These are phyloP conservation scores for Paxillus rubicundulus DNA, from an alignment of 768 basidiomycete species.

Conservation along the genomic window DNA sequence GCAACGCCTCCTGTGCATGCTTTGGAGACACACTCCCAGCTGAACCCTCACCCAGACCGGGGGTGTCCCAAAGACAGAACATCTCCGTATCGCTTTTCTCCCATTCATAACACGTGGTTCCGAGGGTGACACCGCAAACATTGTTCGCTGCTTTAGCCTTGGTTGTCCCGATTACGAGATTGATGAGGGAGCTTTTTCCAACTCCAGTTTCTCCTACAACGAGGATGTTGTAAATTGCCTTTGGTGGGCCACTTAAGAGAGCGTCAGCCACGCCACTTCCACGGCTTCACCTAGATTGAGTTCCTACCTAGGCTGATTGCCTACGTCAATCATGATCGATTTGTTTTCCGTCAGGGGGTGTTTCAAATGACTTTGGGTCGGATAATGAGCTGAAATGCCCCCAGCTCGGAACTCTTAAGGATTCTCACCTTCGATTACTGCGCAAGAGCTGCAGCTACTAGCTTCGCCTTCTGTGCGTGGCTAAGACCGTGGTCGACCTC, in stretches of 20 bases:
- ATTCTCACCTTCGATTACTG: no score
- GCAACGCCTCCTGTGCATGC: constrained; percentile 1
- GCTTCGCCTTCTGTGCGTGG: no score
- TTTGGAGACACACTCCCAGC: constrained; percentile 1
- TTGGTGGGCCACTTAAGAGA: background rate
- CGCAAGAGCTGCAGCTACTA: no score
- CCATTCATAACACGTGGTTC: background rate
- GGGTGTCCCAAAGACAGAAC: constrained; percentile 20
- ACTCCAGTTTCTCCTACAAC: constrained; percentile 10
- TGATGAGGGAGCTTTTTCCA: constrained; percentile 13
- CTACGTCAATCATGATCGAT: no score
- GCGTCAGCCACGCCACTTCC: background rate
- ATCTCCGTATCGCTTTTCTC: background rate
- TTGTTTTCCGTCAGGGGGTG: no score
- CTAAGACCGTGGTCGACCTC: background rate
- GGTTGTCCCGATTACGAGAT: constrained; percentile 15
- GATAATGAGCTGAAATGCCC: no score
- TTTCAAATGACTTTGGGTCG: no score
- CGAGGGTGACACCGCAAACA: constrained; percentile 3
- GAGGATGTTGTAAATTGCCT: constrained; percentile 5
- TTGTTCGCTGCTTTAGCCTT: constrained; percentile 4
- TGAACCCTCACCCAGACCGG: constrained; percentile 13
- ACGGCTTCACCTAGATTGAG: no score
- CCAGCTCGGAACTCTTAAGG: no score
- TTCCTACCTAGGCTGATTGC: no score